phyloP scores from a whole-genome alignment of 2,329 filamentous ascomycete genomes.

The Ophiostoma tasmaniense region DNA sequence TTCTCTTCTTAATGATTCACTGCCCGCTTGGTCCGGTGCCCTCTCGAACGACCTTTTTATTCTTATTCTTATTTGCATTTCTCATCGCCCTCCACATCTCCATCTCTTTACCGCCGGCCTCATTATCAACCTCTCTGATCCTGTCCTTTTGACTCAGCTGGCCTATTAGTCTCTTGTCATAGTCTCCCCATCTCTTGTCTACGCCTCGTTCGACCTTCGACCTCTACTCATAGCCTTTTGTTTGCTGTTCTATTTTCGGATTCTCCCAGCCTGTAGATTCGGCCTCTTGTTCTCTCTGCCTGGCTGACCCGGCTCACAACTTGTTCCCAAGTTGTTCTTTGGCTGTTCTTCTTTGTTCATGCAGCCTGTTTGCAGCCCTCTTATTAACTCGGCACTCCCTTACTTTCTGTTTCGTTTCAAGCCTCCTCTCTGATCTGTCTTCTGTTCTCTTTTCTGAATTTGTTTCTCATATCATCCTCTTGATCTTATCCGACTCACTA shows the following conservation, averaged over 20 bases:
- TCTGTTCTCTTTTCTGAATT: not conserved
- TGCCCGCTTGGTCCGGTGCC: conserved; percentile 5
- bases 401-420: not conserved
- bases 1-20: conserved; percentile 2
- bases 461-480: not conserved
- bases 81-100: not conserved
- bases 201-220: not conserved
- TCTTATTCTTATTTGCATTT: not conserved
- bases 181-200: not conserved
- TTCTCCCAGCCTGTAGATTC: not conserved
- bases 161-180: not conserved
- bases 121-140: not conserved
- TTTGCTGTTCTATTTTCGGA: not conserved
- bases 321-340: not conserved
- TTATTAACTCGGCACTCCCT: not conserved
- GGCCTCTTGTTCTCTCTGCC: not conserved
- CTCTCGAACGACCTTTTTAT: not conserved
- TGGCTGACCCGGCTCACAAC: not conserved
- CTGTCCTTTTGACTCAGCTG: not conserved
- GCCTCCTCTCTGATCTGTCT: not conserved
- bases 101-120: not conserved
- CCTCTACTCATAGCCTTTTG: not conserved
- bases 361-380: not conserved
- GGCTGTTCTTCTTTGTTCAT: not conserved
- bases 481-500: not conserved